Conservation (phyloP, 2,329 filamentous ascomycete species). For the Verticillium isaacii region DNA sequence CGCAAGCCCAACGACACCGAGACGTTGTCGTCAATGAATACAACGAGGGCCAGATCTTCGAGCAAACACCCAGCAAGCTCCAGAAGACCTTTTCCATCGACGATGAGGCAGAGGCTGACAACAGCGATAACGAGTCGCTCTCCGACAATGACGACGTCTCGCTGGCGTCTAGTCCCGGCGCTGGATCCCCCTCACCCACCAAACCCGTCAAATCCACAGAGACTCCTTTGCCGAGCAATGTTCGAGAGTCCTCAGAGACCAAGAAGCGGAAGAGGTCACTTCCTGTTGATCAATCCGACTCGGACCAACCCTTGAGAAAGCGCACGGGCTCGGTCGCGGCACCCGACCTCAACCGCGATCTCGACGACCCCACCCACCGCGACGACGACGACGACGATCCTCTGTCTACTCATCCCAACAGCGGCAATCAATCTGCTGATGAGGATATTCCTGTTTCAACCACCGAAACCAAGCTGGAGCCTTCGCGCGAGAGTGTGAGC, state of each 20-base stretch:
- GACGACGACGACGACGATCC: slow-evolving; percentile 27
- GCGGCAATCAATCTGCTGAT: slow-evolving; percentile 33
- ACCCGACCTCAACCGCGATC: slow-evolving; percentile 29
- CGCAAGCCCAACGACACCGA: slow-evolving; percentile 59
- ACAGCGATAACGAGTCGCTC: slow-evolving; percentile 33
- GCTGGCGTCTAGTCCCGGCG: slow-evolving; percentile 30
- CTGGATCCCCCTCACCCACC: slow-evolving; percentile 28
- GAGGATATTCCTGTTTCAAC: slow-evolving; percentile 41
- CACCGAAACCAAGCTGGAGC: slow-evolving; percentile 33
- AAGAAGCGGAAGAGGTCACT: slow-evolving; percentile 48
- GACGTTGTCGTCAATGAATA: slow-evolving; percentile 56
- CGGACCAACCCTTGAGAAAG: slow-evolving; percentile 47
- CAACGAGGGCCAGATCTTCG: slow-evolving; percentile 49
- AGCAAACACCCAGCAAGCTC: slow-evolving; percentile 74
- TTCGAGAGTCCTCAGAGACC: slow-evolving; percentile 31
- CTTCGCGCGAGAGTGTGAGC: slow-evolving; percentile 16
- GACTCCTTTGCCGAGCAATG: slow-evolving; percentile 21
- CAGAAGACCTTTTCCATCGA: slow-evolving; percentile 42
- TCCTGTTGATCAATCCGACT: slow-evolving; percentile 36
- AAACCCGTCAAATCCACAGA: slow-evolving; percentile 24
- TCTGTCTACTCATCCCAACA: slow-evolving; percentile 28
- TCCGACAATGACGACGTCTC: slow-evolving; percentile 37
- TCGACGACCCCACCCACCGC: slow-evolving; percentile 25
- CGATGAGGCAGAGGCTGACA: slow-evolving; percentile 29
- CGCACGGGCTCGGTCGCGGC: slow-evolving; percentile 43